A percentile compares a stretch with the other conserved stretches of the same genome.
Conservation (phyloP, 2,329 filamentous ascomycete genomes). For the Tolypocladium sp. region DNA sequence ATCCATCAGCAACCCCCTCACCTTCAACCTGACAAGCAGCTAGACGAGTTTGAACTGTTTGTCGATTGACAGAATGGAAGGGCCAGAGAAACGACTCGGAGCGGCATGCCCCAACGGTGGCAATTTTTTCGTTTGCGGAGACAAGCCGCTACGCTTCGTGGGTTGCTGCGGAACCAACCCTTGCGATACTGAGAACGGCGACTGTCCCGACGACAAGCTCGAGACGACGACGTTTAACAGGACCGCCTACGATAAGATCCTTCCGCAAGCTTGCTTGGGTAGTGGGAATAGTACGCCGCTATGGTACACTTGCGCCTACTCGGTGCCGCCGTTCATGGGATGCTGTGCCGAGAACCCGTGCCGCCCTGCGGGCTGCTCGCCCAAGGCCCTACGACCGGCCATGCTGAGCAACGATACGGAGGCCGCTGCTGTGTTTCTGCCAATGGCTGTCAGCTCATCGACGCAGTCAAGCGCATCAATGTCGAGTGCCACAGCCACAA, state of each 20-base stretch:
- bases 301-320: conserved; percentile 25
- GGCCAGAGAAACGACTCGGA: background rate
- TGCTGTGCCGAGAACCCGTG: conserved; percentile 23
- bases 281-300: conserved; percentile 3
- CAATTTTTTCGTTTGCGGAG: conserved; percentile 26
- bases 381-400: background rate
- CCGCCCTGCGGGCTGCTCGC: background rate
- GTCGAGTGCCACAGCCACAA: background rate
- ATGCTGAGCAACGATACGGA: background rate
- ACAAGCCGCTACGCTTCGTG: conserved; percentile 22
- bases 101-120: background rate
- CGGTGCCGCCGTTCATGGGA: conserved; percentile 24
- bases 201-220: conserved; percentile 20
- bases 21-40: background rate
- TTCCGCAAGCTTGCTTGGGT: conserved; percentile 20
- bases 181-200: conserved; percentile 17
- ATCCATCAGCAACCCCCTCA: background rate
- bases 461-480: background rate
- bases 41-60: background rate
- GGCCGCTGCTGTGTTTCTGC: background rate
- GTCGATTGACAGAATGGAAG: background rate
- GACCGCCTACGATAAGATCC: conserved; percentile 14
- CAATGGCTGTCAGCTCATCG: background rate
- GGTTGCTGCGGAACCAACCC: conserved; percentile 31
- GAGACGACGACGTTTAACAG: conserved; percentile 17